Percentiles rank a stretch among this genome's conserved stretches.
phyloP scores from a whole-genome alignment of 2,329 filamentous ascomycete species.

The Fusarium hainanense region DNA sequence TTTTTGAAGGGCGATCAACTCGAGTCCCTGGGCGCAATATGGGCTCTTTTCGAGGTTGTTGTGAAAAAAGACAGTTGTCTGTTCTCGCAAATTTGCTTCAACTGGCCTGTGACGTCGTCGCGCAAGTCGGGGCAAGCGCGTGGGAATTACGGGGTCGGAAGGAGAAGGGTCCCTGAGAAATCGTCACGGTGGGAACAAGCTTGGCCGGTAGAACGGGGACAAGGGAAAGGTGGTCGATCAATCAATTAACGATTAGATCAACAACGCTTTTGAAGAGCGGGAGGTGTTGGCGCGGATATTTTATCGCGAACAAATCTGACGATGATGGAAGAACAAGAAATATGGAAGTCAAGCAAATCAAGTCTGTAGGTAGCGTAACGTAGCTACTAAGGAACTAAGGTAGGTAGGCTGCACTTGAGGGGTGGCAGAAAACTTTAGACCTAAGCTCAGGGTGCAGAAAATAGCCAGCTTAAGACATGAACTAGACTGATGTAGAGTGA shows the following conservation, averaged over 20 bases:
- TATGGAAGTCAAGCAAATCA: constrained; percentile 20
- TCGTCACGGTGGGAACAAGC: constrained; percentile 17
- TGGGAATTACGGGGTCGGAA: constrained; percentile 22
- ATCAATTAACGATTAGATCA: not conserved
- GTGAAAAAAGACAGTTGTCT: constrained; percentile 8
- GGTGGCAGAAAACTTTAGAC: not conserved
- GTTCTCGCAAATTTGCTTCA: constrained; percentile 3
- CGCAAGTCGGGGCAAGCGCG: constrained; percentile 29
- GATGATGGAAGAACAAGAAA: constrained; percentile 38
- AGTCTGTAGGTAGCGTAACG: not conserved
- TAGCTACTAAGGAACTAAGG: not conserved
- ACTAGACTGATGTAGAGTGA: not conserved
- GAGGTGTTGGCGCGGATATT: constrained; percentile 16
- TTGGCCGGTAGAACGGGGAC: not conserved
- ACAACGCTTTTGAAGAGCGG: constrained; percentile 11
- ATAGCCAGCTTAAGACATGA: not conserved
- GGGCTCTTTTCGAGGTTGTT: not conserved
- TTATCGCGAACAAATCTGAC: constrained; percentile 35
- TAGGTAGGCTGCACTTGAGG: not conserved
- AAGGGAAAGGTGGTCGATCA: constrained; percentile 4
- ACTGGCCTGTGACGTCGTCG: constrained; percentile 29
- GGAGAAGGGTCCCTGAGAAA: constrained; percentile 16
- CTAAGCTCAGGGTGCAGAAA: not conserved
- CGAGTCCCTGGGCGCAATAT: constrained; percentile 8
- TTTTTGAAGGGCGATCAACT: not conserved